Evolutionary conservation across 768 basidiomycete genomes (phyloP), one percentile per base, ranked within the genome.

Genomic region (Rhizopogon vulgaris): DNA sequence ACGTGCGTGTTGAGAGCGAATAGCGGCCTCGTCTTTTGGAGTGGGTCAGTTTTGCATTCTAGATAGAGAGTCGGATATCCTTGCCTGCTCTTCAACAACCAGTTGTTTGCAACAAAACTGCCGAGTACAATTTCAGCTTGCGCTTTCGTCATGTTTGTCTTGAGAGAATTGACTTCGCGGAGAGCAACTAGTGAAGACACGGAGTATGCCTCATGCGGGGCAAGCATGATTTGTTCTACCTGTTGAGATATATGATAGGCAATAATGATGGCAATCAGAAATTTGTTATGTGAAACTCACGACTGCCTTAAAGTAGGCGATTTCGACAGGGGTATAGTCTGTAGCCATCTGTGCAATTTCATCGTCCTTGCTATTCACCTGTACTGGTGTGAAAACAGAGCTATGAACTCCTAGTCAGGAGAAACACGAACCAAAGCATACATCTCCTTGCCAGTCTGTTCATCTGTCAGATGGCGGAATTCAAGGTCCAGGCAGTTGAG

Each of bases 151-250:
- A 92, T 83, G 55, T 73, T 84, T 4, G 69, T 60, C 48, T 82
- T 83, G 41, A 90, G 71, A 28, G 71, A 62, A 53, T 72, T 75
- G 12, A 84, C 78, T 66, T 90, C 85, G 41, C 89, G 82, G 38
- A 91, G 71, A 0, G 90, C 90, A 2, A 82, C 84, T 24, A 89
- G 69, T 4, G 89, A 90, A 0, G 87, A 85, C 10, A 91, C 76
- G 15, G 84, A 91, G 64, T 77, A 95, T 0, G 85, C 71, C 61
- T 85, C 81, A 38, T 76, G 75, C 6, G 88, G 82, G 6, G 91
- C 88, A 15, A 85, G 74, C 79, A 94, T 86, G 59, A 95, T 93
- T 68, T 87, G 85, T 60, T 93, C 88, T 38, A 94, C 77, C 92
- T 94, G 58, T 4, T 22, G 18, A 27, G 45, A 34, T 12, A 12